Evolutionary conservation across 495 filamentous ascomycete species (phyloP), one percentile per base, ranked within the genome.

Genomic region (Hyaloscypha variabilis): DNA sequence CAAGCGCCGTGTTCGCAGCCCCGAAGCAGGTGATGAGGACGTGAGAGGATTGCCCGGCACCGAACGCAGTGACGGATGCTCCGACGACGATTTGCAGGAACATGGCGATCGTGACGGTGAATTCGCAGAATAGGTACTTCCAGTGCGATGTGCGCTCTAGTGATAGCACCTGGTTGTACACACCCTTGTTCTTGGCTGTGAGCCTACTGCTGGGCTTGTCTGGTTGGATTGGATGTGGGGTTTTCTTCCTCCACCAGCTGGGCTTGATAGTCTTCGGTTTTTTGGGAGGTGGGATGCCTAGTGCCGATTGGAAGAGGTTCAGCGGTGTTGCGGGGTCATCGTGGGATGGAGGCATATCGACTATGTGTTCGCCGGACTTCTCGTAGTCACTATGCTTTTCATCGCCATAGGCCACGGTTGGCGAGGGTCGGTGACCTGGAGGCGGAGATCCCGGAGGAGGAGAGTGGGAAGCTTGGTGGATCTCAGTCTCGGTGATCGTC

Each of bases 1-100:
- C 75, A 21, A 77, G 67, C 6, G 71, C 72, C 1, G 75, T 77
- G 51, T 75, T 77, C 26, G 72, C 58, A 3, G 75, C 75, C 31
- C 75, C 75, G 23, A 77, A 62, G 31, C 66, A 60, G 8, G 71
- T 74, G 36, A 75, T 72, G 31, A 69, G 46, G 14, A 63, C 46
- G 31, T 65, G 56, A 28, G n/a, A 55, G 5, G 61, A 62, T 14
- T 13, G 21, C 6, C 67, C 64, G 1, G 75, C 73, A 0, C 75
- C 75, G 14, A 77, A 66, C 0, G 70, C 73, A 2, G 75, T 77
- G 21, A 77, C 69, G 6, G 69, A 59, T 8, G 75, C 75, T 0
- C 72, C 73, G 21, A 77, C 65, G 28, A 75, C 68, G 53, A 77
- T 71, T 30, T 75, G 73, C 52, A 70, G 60, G 56, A 70, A 70